Evolutionary conservation across 2,329 filamentous ascomycete genomes (phyloP), one percentile per base, ranked within the genome.

Genomic region (Coniochaeta sp.): DNA sequence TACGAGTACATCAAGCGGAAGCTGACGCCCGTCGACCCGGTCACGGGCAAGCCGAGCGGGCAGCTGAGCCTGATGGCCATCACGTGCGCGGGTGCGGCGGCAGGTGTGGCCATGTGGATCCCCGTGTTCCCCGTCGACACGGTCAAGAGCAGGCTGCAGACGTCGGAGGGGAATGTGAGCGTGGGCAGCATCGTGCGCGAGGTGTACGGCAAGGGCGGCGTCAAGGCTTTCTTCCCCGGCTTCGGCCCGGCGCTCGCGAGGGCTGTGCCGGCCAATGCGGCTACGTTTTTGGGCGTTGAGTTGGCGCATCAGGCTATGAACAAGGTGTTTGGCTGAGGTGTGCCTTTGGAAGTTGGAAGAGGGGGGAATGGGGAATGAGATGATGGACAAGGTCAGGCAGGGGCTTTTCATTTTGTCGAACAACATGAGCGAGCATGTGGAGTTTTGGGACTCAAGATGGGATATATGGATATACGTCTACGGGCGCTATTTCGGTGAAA

Each of bases 41-140:
- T 82, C 19, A 85, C 82, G 0, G 91, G 91, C 26, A 86, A 88
- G 70, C 83, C 89, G 1, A 84, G 81, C 5, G 93, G 92, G 47
- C 81, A 95, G 67, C 77, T 98, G 61, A 93, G 89, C 69, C 79
- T 99, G 64, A 78, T 85, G 1, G 95, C 95, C 12, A 84, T 99
- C 61, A 91, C 93, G 68, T 84, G 86, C 31, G 95, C 95, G 1
- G 95, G 95, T 68, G 95, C 90, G 64, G 90, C 88, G 4, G 95
- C 95, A 0, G 95, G 95, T 70, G 85, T 99, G 28, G 95, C 95
- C 64, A 99, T 99, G 95, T 99, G 95, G 95, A 95, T 97, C 67
- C 93, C 95, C 59, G 93, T 99, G 47, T 99, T 99, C 84, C 95
- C 95, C 24, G 84, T 99, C 65, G 95, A 99, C 71, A 99, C 95